These are phyloP conservation scores for Gossypium davidsonii DNA, from an alignment of 441 rosid genomes.

Conservation along the genomic window DNA sequence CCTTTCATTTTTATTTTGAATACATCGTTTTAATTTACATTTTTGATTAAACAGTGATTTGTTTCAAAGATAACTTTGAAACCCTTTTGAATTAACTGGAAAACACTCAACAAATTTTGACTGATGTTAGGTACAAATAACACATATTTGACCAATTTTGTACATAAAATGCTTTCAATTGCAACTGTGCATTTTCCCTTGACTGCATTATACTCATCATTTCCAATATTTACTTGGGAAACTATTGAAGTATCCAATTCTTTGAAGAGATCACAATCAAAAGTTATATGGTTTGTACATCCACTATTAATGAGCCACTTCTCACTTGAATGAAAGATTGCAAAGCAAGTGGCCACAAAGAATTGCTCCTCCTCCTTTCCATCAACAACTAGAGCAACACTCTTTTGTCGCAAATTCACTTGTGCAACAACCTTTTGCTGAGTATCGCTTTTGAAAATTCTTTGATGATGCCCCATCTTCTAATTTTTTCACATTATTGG, in stretches of 20 bases:
- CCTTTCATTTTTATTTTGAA: background rate
- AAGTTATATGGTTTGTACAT: background rate
- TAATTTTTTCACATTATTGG: background rate
- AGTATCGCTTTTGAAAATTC: background rate
- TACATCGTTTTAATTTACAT: background rate
- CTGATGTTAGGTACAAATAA: background rate
- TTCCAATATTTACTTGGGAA: background rate
- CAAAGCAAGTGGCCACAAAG: background rate
- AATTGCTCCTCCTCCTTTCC: background rate
- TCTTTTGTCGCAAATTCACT: background rate
- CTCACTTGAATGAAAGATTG: background rate
- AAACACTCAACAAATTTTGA: no score
- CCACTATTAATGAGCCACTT: background rate
- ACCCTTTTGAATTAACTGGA: no score
- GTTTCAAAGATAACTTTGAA: background rate
- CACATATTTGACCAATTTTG: background rate
- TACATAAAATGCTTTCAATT: background rate
- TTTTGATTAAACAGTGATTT: background rate
- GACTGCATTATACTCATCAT: background rate
- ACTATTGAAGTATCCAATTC: background rate
- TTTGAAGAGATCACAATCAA: background rate
- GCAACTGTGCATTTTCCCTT: background rate
- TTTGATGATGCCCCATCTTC: background rate
- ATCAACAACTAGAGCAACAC: background rate
- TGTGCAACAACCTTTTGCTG: background rate